Evolutionary conservation across 169 alveolate genomes (phyloP).

Genomic region (Eimeria necatrix): DNA sequence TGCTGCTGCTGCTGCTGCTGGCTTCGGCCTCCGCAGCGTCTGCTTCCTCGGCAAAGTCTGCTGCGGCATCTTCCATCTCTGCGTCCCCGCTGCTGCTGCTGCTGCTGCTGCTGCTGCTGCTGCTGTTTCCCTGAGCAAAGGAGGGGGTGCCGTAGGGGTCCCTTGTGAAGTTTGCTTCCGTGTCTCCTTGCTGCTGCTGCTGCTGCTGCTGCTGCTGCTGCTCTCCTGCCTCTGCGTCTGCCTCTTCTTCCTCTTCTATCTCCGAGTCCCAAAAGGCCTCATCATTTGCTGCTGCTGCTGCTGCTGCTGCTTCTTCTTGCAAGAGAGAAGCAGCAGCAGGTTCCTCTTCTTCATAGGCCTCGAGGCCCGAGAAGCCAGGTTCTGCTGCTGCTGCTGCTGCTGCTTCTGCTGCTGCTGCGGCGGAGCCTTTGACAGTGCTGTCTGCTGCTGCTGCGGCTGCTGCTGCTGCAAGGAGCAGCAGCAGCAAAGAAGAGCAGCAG

Average conservation of each 20-base stretch:
- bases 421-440: neutral
- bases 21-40: neutral
- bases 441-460: slow-evolving; percentile 6
- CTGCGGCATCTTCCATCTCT: neutral
- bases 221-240: neutral
- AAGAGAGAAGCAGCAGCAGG: neutral
- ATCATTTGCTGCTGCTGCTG: neutral
- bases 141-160: neutral
- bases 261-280: neutral
- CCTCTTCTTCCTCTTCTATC: neutral
- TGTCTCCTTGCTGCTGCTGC: neutral
- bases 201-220: neutral
- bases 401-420: neutral
- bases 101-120: neutral
- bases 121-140: neutral
- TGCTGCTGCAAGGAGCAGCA: neutral
- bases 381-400: slow-evolving; percentile 29
- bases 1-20: neutral
- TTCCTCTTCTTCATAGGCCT: neutral
- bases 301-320: neutral
- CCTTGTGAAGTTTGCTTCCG: neutral
- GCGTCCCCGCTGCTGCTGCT: neutral
- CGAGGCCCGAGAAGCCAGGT: neutral
- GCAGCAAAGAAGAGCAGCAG: too few relatives aligned
- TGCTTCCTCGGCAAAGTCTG: neutral